Conservation (phyloP, 495 filamentous ascomycete species). For the Aspergillus carlsbadensis region DNA sequence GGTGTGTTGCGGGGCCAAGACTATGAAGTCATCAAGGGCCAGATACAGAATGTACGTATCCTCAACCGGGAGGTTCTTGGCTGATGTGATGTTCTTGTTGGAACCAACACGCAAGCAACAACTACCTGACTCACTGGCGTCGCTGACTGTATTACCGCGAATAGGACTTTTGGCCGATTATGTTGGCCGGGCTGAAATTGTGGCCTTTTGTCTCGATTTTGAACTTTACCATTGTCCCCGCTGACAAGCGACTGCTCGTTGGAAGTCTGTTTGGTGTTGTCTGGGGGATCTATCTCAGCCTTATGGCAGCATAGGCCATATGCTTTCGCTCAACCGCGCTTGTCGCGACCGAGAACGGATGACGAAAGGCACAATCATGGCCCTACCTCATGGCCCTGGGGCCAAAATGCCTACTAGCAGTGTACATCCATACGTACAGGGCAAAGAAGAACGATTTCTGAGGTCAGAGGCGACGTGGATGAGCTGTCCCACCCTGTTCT, state of each 20-base stretch:
- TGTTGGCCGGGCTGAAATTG: conserved; percentile 70
- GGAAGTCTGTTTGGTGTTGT: conserved; percentile 70
- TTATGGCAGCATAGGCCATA: conserved; percentile 42
- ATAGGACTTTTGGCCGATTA: conserved; percentile 65
- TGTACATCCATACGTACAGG: neutral
- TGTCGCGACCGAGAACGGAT: neutral
- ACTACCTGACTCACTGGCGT: neutral
- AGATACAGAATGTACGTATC: conserved; percentile 33
- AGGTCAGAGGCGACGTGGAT: too few species aligned
- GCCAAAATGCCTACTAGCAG: too few species aligned
- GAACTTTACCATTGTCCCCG: conserved; percentile 72
- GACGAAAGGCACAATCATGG: too few species aligned
- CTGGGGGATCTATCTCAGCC: conserved; percentile 81
- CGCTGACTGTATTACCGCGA: neutral
- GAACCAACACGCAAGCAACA: neutral
- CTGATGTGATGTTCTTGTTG: neutral
- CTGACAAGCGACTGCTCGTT: conserved; percentile 66
- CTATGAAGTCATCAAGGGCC: conserved; percentile 23
- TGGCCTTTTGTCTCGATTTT: conserved; percentile 79
- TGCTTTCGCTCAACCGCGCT: neutral
- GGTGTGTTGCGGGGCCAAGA: conserved; percentile 42
- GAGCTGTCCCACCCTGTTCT: too few species aligned
- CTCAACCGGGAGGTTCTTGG: neutral
- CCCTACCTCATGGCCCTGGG: too few species aligned
- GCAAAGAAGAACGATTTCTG: neutral